phyloP scores from a whole-genome alignment of 2,329 filamentous ascomycete species.

The Alternaria alternata region DNA sequence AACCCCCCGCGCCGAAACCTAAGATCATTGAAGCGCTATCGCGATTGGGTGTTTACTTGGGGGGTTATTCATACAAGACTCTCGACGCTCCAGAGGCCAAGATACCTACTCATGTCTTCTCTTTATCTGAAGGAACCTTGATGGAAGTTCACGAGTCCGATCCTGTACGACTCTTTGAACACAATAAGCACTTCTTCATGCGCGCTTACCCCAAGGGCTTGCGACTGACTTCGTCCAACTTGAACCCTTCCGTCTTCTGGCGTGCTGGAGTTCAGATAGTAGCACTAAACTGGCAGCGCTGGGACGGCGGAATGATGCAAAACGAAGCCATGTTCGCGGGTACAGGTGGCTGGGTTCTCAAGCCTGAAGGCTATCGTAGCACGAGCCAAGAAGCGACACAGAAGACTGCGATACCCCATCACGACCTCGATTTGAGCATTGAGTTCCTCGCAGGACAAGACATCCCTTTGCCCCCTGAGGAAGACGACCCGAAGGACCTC shows the following conservation, averaged over 20 bases:
- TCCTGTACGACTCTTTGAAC: slow-evolving; percentile 72
- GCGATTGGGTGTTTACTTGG: slow-evolving; percentile 82
- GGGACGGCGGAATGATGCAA: slow-evolving; percentile 94
- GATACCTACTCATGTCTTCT: slow-evolving; percentile 70
- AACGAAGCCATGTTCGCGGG: slow-evolving; percentile 91
- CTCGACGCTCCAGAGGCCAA: slow-evolving; percentile 68
- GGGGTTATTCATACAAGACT: slow-evolving; percentile 80
- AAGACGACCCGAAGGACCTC: slow-evolving; percentile 65
- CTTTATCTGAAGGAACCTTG: slow-evolving; percentile 67
- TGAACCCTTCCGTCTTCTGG: slow-evolving; percentile 87
- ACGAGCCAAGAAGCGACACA: slow-evolving; percentile 48
- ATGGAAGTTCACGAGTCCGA: slow-evolving; percentile 71
- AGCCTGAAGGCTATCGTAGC: slow-evolving; percentile 76
- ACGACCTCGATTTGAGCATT: slow-evolving; percentile 72
- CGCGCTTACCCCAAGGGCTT: slow-evolving; percentile 86
- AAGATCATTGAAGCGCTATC: slow-evolving; percentile 76
- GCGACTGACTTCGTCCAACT: slow-evolving; percentile 83
- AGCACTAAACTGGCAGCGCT: slow-evolving; percentile 91
- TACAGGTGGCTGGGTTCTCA: slow-evolving; percentile 83
- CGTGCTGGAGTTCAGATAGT: slow-evolving; percentile 88
- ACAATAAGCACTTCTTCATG: slow-evolving; percentile 86
- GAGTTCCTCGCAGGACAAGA: slow-evolving; percentile 80
- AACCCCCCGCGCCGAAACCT: slow-evolving; percentile 59
- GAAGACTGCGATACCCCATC: slow-evolving; percentile 58
- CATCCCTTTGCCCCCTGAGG: slow-evolving; percentile 70